phyloP scores from a whole-genome alignment of 164 flowering plant genomes.

The Stephania japonica region DNA sequence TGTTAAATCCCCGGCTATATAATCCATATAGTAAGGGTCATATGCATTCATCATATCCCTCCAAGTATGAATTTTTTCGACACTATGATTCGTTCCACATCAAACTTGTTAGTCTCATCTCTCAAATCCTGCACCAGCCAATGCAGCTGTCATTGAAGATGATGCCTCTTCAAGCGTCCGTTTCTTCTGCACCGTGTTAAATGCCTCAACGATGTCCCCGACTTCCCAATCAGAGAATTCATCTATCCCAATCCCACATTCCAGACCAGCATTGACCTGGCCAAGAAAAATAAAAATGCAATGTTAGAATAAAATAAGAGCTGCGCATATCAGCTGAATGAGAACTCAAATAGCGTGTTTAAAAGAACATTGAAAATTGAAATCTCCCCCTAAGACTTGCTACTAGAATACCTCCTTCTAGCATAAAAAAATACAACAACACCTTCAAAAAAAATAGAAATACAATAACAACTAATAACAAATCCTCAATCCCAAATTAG shows the following conservation, averaged over 20 bases:
- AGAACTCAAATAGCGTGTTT: neutral
- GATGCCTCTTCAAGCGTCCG: slow-evolving; percentile 97
- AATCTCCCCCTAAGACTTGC: neutral
- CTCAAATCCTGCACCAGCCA: slow-evolving; percentile 44
- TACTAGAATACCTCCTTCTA: no score
- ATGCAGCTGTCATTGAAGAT: slow-evolving; percentile 70
- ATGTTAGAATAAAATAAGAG: neutral
- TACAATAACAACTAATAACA: no score
- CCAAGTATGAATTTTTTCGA: neutral
- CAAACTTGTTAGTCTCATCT: slow-evolving; percentile 10
- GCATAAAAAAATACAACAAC: no score
- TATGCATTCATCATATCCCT: slow-evolving; percentile 6
- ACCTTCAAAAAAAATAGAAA: no score
- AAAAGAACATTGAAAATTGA: neutral
- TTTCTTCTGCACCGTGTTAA: slow-evolving; percentile 57
- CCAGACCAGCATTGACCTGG: slow-evolving; percentile 77
- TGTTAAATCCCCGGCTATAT: neutral
- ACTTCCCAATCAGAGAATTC: slow-evolving; percentile 64
- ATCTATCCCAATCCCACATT: slow-evolving; percentile 78
- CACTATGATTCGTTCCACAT: neutral
- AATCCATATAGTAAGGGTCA: neutral
- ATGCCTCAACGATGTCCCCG: slow-evolving; percentile 70
- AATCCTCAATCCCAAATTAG: no score
- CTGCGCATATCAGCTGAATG: neutral
- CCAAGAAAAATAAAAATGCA: neutral